phyloP scores from a whole-genome alignment of 208 protist species.

The Naegleria fowleri region DNA sequence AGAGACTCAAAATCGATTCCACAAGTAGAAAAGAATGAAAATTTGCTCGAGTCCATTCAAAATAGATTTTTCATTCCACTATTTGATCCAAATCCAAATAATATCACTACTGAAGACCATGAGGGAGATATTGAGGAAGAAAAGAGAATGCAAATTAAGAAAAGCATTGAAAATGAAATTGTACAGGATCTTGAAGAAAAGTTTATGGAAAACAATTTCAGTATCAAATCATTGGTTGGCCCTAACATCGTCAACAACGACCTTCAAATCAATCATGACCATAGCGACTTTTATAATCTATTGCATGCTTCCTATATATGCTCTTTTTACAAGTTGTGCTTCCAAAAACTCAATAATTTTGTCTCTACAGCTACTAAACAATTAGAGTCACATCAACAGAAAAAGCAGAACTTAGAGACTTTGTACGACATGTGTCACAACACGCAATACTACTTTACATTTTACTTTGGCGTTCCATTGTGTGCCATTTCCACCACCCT shows the following conservation, averaged over 20 bases:
- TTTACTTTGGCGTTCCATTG: background rate
- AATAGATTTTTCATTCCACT: background rate
- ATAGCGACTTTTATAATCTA: background rate
- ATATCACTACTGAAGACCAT: background rate
- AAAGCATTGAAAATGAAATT: background rate
- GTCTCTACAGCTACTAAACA: background rate
- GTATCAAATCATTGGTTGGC: background rate
- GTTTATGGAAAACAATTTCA: background rate
- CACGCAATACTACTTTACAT: background rate
- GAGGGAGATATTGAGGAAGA: background rate
- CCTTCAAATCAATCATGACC: background rate
- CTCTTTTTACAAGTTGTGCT: background rate
- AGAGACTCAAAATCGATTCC: background rate
- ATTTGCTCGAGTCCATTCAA: background rate
- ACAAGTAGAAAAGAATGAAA: background rate
- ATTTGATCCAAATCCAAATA: background rate
- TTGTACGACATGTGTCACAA: background rate
- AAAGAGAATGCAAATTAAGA: background rate
- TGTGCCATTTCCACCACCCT: background rate
- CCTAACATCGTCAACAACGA: background rate
- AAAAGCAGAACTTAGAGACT: background rate
- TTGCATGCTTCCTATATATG: background rate
- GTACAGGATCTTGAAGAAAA: background rate
- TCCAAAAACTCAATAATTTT: background rate
- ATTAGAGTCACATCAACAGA: background rate